phyloP scores from a whole-genome alignment of 257 asterid genomes.

The Fraxinus anomala region DNA sequence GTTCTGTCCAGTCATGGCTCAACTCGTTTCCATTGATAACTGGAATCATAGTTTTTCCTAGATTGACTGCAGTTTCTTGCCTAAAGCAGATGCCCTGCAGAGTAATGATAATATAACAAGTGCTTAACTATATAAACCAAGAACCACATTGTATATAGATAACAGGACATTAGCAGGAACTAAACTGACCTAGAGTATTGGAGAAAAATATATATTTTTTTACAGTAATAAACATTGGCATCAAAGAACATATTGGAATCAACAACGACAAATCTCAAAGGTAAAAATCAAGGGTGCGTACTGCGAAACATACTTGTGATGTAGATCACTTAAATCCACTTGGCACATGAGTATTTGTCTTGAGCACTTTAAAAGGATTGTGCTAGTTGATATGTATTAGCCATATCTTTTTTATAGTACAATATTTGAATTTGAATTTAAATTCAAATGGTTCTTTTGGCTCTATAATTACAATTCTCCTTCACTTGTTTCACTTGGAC shows the following conservation, averaged over 20 bases:
- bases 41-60: slow-evolving; percentile 35
- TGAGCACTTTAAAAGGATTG: too few relatives aligned
- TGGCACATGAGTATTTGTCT: too few relatives aligned
- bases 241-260: background rate
- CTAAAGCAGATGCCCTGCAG: slow-evolving; percentile 87
- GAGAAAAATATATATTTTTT: background rate
- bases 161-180: background rate
- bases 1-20: slow-evolving; percentile 30
- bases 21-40: slow-evolving; percentile 27
- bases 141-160: background rate
- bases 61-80: slow-evolving; percentile 36
- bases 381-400: too few relatives aligned
- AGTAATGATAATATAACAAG: background rate
- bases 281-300: background rate
- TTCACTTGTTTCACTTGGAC: too few relatives aligned
- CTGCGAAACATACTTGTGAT: background rate
- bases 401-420: too few relatives aligned
- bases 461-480: too few relatives aligned
- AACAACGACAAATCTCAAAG: background rate
- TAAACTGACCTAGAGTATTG: background rate
- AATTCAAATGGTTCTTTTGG: too few relatives aligned
- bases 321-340: too few relatives aligned
- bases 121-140: background rate
- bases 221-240: too few relatives aligned
- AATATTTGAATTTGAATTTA: too few relatives aligned